These are phyloP conservation scores for Fusarium decemcellulare DNA, from an alignment of 2,329 filamentous ascomycete genomes.

Conservation along the genomic window DNA sequence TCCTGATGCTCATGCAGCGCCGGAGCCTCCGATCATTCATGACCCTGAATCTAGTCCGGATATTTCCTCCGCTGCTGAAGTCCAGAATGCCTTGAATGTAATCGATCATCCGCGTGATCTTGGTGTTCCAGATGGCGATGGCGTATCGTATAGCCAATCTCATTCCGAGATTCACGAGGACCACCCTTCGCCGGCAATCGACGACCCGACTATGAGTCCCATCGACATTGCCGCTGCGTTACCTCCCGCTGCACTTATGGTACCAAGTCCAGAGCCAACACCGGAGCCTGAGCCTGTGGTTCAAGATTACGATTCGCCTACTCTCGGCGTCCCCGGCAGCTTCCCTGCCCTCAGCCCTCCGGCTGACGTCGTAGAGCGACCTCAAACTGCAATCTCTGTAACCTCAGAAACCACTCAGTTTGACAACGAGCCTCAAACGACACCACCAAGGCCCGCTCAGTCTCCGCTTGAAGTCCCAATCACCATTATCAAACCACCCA, in stretches of 20 bases:
- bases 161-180: slow-evolving; percentile 22
- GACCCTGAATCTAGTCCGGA: slow-evolving; percentile 11
- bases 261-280: slow-evolving; percentile 30
- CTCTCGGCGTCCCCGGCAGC: slow-evolving; percentile 75
- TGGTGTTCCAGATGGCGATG: slow-evolving; percentile 19
- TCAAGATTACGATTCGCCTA: slow-evolving; percentile 70
- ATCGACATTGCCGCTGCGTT: slow-evolving; percentile 41
- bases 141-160: slow-evolving; percentile 22
- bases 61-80: slow-evolving; percentile 19
- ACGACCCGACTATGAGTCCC: slow-evolving; percentile 39
- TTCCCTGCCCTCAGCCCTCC: slow-evolving; percentile 63
- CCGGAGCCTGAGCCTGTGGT: slow-evolving; percentile 21
- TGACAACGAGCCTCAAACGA: slow-evolving; percentile 79
- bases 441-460: slow-evolving; percentile 59
- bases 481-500: slow-evolving; percentile 48
- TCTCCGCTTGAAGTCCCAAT: slow-evolving; percentile 44
- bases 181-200: slow-evolving; percentile 34
- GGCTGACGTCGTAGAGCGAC: slow-evolving; percentile 62
- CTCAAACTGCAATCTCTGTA: slow-evolving; percentile 71
- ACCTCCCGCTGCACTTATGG: slow-evolving; percentile 40
- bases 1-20: slow-evolving; percentile 27
- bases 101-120: slow-evolving; percentile 24
- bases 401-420: slow-evolving; percentile 78
- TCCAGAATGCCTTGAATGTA: slow-evolving; percentile 32
- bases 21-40: slow-evolving; percentile 8